phyloP scores from a whole-genome alignment of 331 rosid species.

The Pyrus hybrid region DNA sequence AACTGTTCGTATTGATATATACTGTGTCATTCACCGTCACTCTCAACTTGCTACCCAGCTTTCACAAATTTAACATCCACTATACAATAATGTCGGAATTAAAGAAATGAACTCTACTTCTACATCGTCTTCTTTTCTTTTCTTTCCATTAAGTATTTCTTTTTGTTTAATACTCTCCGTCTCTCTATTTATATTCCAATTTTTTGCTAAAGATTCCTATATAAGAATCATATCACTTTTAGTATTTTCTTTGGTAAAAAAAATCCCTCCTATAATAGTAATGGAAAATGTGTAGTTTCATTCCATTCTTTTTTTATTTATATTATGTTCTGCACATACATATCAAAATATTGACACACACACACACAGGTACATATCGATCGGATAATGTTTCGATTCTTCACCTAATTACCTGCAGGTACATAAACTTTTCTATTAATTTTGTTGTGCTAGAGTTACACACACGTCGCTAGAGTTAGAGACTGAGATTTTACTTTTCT shows the following conservation, averaged over 20 bases:
- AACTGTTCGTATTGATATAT: not conserved
- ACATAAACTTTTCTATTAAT: no score
- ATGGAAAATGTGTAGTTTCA: slow-evolving; percentile 8
- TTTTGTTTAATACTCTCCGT: not conserved
- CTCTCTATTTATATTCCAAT: not conserved
- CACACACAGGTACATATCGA: not conserved
- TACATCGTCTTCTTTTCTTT: not conserved
- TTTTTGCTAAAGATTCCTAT: slow-evolving; percentile 5
- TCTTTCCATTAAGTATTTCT: not conserved
- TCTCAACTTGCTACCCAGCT: not conserved
- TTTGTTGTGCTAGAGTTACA: no score
- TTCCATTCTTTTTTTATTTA: not conserved
- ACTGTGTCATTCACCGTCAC: not conserved
- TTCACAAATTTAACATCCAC: not conserved
- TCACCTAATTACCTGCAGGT: no score
- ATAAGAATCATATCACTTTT: not conserved
- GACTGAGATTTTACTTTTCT: no score
- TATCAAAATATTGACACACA: no score
- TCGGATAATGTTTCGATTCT: no score
- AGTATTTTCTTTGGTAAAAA: not conserved
- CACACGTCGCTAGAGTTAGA: no score
- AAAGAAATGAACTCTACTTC: not conserved
- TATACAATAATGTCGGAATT: not conserved
- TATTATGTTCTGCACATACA: not conserved
- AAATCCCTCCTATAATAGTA: not conserved